A percentile compares a stretch with the other conserved stretches of the same genome.
Conservation (phyloP, 2,329 filamentous ascomycete genomes). For the Coleophoma eucalyptorum region DNA sequence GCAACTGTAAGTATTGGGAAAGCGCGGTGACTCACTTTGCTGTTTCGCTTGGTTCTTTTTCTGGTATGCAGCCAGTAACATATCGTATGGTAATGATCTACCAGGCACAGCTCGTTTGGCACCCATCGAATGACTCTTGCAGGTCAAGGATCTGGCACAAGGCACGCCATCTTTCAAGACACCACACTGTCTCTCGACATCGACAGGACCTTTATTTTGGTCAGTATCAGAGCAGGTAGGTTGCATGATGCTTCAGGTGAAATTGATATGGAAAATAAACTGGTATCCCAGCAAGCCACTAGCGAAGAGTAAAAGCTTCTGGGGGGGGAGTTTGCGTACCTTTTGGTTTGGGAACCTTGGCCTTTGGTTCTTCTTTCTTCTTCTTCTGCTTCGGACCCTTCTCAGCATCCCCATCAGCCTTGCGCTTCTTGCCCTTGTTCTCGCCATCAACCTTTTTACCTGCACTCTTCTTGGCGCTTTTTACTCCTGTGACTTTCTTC, state of each 20-base stretch:
- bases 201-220: constrained; percentile 63
- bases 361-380: constrained; percentile 89
- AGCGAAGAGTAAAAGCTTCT: neutral
- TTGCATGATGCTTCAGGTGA: neutral
- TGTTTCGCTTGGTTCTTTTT: constrained; percentile 99
- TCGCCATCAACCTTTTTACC: constrained; percentile 62
- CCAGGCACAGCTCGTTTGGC: constrained; percentile 86
- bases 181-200: constrained; percentile 92
- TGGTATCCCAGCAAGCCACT: neutral
- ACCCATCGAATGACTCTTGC: constrained; percentile 94
- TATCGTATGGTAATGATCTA: constrained; percentile 84
- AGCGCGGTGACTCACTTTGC: constrained; percentile 63
- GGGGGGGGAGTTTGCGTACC: constrained; percentile 36
- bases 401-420: constrained; percentile 71
- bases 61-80: constrained; percentile 82
- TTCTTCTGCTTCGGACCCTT: constrained; percentile 87
- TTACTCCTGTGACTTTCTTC: constrained; percentile 33
- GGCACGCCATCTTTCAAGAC: constrained; percentile 82
- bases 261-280: neutral
- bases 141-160: constrained; percentile 85
- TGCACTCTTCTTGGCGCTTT: constrained; percentile 57
- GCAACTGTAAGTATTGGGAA: constrained; percentile 7
- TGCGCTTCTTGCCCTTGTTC: constrained; percentile 73
- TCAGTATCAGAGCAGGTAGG: neutral
- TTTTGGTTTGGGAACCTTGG: constrained; percentile 80